Base-by-base conservation (phyloP, 2,329 filamentous ascomycete species). In the Rhynchosporium secalis region DNA sequence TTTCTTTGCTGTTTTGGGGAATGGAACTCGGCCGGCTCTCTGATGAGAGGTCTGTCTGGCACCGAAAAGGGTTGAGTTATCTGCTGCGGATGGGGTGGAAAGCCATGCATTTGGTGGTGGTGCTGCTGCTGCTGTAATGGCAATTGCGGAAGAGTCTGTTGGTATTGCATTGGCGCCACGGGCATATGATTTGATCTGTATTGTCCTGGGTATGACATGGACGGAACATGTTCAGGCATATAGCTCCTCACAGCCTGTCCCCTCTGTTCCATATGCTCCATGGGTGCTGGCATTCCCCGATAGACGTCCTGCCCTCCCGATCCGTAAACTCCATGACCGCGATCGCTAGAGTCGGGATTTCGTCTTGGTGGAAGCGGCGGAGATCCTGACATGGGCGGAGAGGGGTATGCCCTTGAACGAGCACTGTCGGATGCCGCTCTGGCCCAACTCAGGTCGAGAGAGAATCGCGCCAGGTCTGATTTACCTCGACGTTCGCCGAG, bases 351-450 rank as follows among this genome's bases (percentile, higher is more conserved):
- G 76, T 86, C 83, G 76, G 78, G 81, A 75, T 80, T 80, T 79
- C 77, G 75, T 78, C 83, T 86, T 74, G 81, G 79, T 76, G 84
- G 82, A 71, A 82, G 78, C 70, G 81, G 81, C 72, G 86, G 84
- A 79, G 86, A 87, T 75, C 84, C 85, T 80, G 86, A 88, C 86
- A 89, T 89, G 81, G 86, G 86, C 79, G 86, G 86, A 81, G 86
- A 89, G 75, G 86, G 86, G 78, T 89, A 89, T 75, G 82, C 83
- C 80, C 79, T 79, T 73, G 78, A 78, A 72, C 79, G 80, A 78
- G 80, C 79, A 79, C 78, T 78, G 75, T 80, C 79, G 73, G 78
- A 80, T 79, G 81, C 78, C 79, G 77, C 78, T 82, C 79, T 79
- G 72, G 77, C 78, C 81, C 82, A 80, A 75, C 78, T 79, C 78